These are phyloP conservation scores for Boletus tomentosulus DNA, from an alignment of 768 basidiomycete species.

Conservation along the genomic window DNA sequence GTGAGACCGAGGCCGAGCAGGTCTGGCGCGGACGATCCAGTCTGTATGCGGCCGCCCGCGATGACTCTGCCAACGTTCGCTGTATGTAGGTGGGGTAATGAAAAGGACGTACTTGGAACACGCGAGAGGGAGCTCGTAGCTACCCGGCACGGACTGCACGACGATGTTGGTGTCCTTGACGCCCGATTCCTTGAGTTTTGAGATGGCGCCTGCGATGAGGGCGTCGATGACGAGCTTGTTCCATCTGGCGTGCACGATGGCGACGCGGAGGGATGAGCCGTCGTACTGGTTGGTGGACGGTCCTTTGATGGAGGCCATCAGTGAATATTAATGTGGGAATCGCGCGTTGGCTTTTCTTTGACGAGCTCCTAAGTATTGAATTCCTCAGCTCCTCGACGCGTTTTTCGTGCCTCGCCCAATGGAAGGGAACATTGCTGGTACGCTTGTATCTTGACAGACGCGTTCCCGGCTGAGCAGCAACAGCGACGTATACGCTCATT, in stretches of 20 bases:
- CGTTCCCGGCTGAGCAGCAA: slow-evolving; percentile 6
- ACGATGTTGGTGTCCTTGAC: slow-evolving; percentile 90
- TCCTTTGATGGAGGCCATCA: slow-evolving; percentile 64
- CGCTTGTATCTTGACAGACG: slow-evolving; percentile 14
- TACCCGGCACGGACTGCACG: slow-evolving; percentile 88
- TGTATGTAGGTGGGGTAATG: slow-evolving; percentile 1
- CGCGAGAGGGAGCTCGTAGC: slow-evolving; percentile 89
- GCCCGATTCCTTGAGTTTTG: slow-evolving; percentile 77
- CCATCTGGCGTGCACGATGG: slow-evolving; percentile 96
- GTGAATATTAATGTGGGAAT: slow-evolving; percentile 16
- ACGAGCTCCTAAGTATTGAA: neutral
- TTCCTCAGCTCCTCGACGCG: neutral
- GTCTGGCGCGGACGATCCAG: slow-evolving; percentile 73
- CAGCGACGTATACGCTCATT: slow-evolving; percentile 75
- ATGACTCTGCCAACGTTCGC: slow-evolving; percentile 60
- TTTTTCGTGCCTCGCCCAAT: slow-evolving; percentile 17
- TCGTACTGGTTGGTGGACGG: slow-evolving; percentile 62
- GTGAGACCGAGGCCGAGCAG: slow-evolving; percentile 57
- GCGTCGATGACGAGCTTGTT: slow-evolving; percentile 85
- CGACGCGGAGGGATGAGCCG: slow-evolving; percentile 76
- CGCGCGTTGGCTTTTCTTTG: neutral
- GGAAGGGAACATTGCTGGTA: slow-evolving; percentile 56
- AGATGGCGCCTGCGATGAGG: slow-evolving; percentile 73
- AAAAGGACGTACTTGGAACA: slow-evolving; percentile 64
- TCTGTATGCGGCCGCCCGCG: slow-evolving; percentile 79